Evolutionary conservation across 164 flowering plant species (phyloP), one percentile per base, ranked within the genome.

Genomic region (Liriodendron chinense): DNA sequence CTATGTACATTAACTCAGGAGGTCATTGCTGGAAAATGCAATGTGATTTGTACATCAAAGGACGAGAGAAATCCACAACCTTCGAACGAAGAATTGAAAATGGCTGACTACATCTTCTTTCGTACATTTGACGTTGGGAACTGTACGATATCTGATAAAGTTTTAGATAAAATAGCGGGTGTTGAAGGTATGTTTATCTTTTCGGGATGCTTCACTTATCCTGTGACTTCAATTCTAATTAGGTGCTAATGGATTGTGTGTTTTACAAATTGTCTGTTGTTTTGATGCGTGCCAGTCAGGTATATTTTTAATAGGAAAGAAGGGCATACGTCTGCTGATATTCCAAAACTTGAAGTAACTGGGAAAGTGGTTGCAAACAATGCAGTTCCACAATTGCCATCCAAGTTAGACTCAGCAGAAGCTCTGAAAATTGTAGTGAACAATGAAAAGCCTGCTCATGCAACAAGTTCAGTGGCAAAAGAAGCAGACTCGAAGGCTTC

Each of bases 1-100:
- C 14, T 23, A 10, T 34, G 43, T 64, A 1, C 67, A 64, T 34
- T 64, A 16, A 64, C 69, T 80, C 84, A 93, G 99, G 96, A 92
- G 80, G 92, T 86, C 34, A 84, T 93, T 79, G 84, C 89, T 84
- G 99, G 99, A 5, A 93, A 87, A 80, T 92, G 97, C 82, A 87
- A 82, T 81, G 94, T 93, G 73, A 72, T 91, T 9, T 95, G 98
- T 87, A 90, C 80, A 56, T 92, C 97, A 48, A 87, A 82, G 81
- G 96, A 95, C 78, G 76, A 63, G 57, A 83, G 89, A 83, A 95
- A 93, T 80, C 90, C 81, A 22, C 97, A 89, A 75, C 97, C 94
- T 50, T 83, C 96, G 18, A 80, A 72, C 26, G 88, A 88, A 77
- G 94, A 89, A 63, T 73, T 89, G 75, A 75, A 78, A 74, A 70